Evolutionary conservation across 1,139 yeast species (phyloP).

Genomic region (Pichia inconspicua): DNA sequence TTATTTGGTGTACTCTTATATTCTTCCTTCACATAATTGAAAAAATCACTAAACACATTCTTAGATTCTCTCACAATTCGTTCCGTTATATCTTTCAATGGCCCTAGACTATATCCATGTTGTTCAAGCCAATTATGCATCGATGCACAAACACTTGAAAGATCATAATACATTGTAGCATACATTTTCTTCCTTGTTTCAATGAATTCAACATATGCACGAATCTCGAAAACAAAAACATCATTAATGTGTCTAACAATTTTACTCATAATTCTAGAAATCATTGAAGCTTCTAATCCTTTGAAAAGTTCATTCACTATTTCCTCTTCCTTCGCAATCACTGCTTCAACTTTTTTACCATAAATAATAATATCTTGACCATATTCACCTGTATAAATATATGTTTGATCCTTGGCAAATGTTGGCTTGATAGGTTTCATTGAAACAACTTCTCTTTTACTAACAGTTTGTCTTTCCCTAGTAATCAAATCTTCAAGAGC

Average conservation of each 20-base stretch:
- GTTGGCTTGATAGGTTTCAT: slow-evolving; percentile 14
- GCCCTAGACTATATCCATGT: background rate
- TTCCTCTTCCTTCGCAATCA: slow-evolving; percentile 17
- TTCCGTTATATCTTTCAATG: slow-evolving; percentile 9
- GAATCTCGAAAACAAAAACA: slow-evolving; percentile 28
- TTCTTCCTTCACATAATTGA: slow-evolving; percentile 46
- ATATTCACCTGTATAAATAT: slow-evolving; percentile 23
- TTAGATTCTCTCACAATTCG: slow-evolving; percentile 24
- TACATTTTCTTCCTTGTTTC: slow-evolving; percentile 32
- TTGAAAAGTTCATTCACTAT: slow-evolving; percentile 15
- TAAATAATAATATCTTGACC: slow-evolving; percentile 52
- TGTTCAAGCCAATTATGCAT: background rate
- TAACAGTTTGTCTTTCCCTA: slow-evolving; percentile 18
- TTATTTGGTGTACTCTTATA: slow-evolving; percentile 29
- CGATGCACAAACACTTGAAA: background rate
- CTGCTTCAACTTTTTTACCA: slow-evolving; percentile 10
- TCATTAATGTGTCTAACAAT: slow-evolving; percentile 44
- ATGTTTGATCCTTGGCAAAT: slow-evolving; percentile 23
- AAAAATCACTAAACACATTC: slow-evolving; percentile 48
- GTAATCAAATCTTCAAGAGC: slow-evolving; percentile 17
- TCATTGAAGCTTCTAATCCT: slow-evolving; percentile 12
- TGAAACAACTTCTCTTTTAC: slow-evolving; percentile 10
- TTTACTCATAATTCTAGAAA: slow-evolving; percentile 42
- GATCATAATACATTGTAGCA: slow-evolving; percentile 34
- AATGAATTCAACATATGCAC: slow-evolving; percentile 30